Evolutionary conservation across 495 filamentous ascomycete species (phyloP).

Genomic region (Pseudoneurospora amorphoporcata): DNA sequence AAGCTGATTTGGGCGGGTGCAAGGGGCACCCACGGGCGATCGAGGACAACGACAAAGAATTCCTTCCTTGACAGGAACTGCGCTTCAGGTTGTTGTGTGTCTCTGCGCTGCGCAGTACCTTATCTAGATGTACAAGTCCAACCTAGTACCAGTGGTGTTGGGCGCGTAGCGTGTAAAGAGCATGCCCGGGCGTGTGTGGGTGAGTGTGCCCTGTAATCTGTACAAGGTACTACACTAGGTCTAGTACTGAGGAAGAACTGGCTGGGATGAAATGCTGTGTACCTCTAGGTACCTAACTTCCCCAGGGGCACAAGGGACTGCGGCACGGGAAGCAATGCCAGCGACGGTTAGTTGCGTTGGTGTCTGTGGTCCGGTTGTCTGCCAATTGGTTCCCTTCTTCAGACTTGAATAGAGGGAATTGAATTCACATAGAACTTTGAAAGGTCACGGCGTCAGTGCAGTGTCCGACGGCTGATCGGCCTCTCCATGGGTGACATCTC

Average conservation of each 20-base stretch:
- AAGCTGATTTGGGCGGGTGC: not conserved
- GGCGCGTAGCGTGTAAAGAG: not conserved
- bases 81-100: not conserved
- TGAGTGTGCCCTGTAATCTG: not conserved
- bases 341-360: not conserved
- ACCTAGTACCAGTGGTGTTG: not conserved
- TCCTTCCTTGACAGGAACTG: not conserved
- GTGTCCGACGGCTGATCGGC: not conserved
- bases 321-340: not conserved
- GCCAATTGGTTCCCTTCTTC: not conserved
- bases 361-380: not conserved
- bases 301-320: not conserved
- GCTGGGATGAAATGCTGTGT: not conserved
- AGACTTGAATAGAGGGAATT: not conserved
- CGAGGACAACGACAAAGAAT: not conserved
- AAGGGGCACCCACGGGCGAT: not conserved
- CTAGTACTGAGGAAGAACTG: not conserved
- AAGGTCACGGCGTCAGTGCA: not conserved
- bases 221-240: too few species aligned
- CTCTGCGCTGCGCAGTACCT: not conserved
- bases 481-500: not conserved
- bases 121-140: not conserved
- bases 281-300: not conserved
- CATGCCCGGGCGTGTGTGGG: not conserved
- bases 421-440: not conserved